Conservation (phyloP, 257 asterid genomes). For the Nicotiana tabacum region DNA sequence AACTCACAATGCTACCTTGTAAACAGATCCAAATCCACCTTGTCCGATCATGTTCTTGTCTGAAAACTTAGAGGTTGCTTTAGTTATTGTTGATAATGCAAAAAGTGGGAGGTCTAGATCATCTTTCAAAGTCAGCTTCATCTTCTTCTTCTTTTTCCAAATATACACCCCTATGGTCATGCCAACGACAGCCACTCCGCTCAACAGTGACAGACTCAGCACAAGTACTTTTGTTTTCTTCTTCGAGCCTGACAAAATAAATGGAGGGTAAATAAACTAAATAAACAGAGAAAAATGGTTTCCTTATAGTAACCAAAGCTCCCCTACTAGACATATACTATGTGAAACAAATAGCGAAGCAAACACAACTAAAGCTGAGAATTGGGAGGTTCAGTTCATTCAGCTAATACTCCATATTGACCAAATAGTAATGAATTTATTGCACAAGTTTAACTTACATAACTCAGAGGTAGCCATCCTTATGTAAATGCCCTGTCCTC, state of each 20-base stretch:
- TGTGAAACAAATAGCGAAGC: neutral
- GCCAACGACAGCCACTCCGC: neutral
- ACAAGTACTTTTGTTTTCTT: neutral
- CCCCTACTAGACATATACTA: no score
- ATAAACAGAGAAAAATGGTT: neutral
- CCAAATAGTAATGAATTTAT: neutral
- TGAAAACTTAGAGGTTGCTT: conserved; percentile 26
- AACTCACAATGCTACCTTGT: conserved; percentile 18
- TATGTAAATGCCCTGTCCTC: conserved; percentile 4
- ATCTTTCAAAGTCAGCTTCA: neutral
- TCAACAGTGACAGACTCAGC: neutral
- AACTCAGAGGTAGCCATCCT: neutral
- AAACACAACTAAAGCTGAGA: neutral
- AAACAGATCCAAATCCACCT: conserved; percentile 32
- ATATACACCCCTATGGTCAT: neutral
- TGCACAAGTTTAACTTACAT: neutral
- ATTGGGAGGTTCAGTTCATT: neutral
- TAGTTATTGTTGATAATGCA: conserved; percentile 13
- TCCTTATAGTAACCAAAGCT: no score
- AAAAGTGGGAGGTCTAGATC: conserved; percentile 25
- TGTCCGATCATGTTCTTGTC: conserved; percentile 23
- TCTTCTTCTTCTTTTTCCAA: neutral
- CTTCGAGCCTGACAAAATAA: neutral
- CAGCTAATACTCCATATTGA: neutral
- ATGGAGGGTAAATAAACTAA: neutral